phyloP scores from a whole-genome alignment of 2,329 filamentous ascomycete species.

The Talaromyces sp. region DNA sequence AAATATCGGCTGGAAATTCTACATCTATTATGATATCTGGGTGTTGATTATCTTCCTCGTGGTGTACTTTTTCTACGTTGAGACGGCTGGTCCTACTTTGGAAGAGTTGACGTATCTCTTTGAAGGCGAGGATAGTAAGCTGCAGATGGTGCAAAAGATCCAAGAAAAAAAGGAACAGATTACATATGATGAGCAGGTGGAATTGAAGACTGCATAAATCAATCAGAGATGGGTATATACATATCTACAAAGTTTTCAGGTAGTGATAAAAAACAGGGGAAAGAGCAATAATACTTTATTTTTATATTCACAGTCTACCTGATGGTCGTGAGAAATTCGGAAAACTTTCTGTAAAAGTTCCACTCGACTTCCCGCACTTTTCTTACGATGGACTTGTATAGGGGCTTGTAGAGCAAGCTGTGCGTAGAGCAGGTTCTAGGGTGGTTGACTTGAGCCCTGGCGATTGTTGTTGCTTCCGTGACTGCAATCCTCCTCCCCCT shows the following conservation, averaged over 20 bases:
- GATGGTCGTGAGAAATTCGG: no score
- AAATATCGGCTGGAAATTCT: conserved; percentile 28
- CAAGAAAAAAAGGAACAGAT: conserved; percentile 4
- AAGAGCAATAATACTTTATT: no score
- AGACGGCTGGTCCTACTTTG: conserved; percentile 33
- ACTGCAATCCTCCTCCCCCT: no score
- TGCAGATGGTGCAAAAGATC: neutral
- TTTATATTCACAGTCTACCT: no score
- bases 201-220: neutral
- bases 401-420: no score
- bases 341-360: no score
- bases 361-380: no score
- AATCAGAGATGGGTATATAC: neutral
- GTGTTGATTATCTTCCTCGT: conserved; percentile 28
- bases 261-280: no score
- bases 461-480: no score
- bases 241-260: neutral
- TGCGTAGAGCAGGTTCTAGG: no score
- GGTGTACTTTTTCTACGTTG: conserved; percentile 28
- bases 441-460: no score
- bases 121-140: conserved; percentile 8
- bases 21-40: conserved; percentile 26
- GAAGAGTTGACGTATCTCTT: conserved; percentile 23
- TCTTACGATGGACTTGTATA: no score
- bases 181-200: neutral